Evolutionary conservation across 768 basidiomycete species (phyloP).

Genomic region (Mycena maculata): DNA sequence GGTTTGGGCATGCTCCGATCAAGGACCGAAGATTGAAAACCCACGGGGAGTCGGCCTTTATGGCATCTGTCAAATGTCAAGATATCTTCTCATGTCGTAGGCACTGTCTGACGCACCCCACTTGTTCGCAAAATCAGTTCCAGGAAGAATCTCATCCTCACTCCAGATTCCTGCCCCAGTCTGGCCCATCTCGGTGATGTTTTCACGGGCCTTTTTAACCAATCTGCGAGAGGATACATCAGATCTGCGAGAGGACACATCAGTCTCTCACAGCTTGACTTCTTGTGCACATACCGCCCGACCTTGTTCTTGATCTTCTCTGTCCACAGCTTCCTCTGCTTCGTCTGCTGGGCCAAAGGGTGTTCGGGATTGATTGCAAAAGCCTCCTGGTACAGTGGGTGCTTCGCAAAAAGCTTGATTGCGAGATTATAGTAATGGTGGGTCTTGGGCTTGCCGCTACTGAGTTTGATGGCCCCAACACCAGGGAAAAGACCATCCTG

Average conservation of each 20-base stretch:
- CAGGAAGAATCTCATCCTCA: not conserved
- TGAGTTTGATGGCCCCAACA: not conserved
- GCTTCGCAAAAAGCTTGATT: not conserved
- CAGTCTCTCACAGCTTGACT: too few species aligned
- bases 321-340: not conserved
- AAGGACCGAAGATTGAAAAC: not conserved
- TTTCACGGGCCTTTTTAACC: not conserved
- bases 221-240: not conserved
- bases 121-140: not conserved
- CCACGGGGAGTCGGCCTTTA: not conserved
- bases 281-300: too few species aligned
- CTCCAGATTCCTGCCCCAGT: not conserved
- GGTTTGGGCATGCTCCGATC: constrained; percentile 35
- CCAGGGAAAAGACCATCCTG: not conserved
- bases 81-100: not conserved
- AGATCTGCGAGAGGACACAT: not conserved
- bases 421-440: not conserved
- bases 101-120: constrained; percentile 7
- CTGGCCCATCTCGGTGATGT: not conserved
- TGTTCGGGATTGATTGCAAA: not conserved
- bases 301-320: not conserved
- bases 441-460: constrained; percentile 3
- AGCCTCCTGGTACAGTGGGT: not conserved
- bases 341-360: too few species aligned
- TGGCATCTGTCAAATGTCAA: not conserved